phyloP scores from a whole-genome alignment of 495 filamentous ascomycete genomes.

The Aspergillus cavernicola region DNA sequence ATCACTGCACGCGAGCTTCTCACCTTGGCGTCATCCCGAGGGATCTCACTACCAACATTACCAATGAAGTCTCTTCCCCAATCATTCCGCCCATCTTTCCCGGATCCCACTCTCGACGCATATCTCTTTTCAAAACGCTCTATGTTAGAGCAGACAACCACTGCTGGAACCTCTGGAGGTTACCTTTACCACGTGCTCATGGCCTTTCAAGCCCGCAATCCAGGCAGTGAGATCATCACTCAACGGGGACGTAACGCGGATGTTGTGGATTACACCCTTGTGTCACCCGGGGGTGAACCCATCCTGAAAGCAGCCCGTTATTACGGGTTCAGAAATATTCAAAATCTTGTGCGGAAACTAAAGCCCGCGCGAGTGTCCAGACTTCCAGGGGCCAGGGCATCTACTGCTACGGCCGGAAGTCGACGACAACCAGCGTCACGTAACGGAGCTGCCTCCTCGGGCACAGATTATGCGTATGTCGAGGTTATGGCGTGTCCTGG shows the following conservation, averaged over 20 bases:
- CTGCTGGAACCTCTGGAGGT: conserved; percentile 78
- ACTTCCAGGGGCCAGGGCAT: conserved; percentile 67
- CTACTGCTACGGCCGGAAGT: conserved; percentile 33
- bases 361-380: conserved; percentile 73
- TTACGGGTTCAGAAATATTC: conserved; percentile 97
- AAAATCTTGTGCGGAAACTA: conserved; percentile 86
- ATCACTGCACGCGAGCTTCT: conserved; percentile 93
- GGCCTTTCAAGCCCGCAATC: conserved; percentile 63
- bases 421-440: conserved; percentile 37
- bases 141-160: conserved; percentile 27
- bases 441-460: conserved; percentile 31
- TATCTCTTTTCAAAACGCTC: conserved; percentile 59
- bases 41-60: conserved; percentile 66
- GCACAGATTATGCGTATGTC: conserved; percentile 75
- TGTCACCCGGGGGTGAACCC: conserved; percentile 46
- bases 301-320: conserved; percentile 82
- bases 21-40: conserved; percentile 75
- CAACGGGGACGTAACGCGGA: conserved; percentile 83
- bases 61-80: conserved; percentile 51
- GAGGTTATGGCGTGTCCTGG: conserved; percentile 99
- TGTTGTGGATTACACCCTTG: conserved; percentile 76
- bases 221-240: conserved; percentile 62
- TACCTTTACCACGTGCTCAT: conserved; percentile 79
- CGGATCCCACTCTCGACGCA: conserved; percentile 60
- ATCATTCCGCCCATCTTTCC: conserved; percentile 50